Evolutionary conservation across 176 grass and related monocot genomes (phyloP).

Genomic region (Pontederia crassipes): DNA sequence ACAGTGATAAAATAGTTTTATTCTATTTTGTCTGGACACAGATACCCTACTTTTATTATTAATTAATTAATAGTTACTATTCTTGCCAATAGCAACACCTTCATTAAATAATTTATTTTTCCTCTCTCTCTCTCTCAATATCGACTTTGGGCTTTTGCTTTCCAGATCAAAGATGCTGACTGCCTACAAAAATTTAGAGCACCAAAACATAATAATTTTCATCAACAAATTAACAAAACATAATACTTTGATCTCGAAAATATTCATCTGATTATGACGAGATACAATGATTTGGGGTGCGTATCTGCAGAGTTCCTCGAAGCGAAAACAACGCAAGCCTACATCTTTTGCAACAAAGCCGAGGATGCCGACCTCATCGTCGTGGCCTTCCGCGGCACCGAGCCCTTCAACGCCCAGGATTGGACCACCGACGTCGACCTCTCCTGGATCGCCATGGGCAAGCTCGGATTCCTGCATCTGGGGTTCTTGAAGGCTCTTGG

Average conservation of each 20-base stretch:
- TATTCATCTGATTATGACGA: not conserved
- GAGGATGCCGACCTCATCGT: conserved; percentile 40
- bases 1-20: too few relatives aligned
- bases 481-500: conserved; percentile 91
- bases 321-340: conserved; percentile 60
- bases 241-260: too few relatives aligned
- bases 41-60: too few relatives aligned
- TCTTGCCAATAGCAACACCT: too few relatives aligned
- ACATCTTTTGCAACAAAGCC: conserved; percentile 38
- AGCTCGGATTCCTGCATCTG: conserved; percentile 63
- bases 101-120: too few relatives aligned
- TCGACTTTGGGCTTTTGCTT: too few relatives aligned
- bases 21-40: too few relatives aligned
- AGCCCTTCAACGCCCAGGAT: conserved; percentile 76
- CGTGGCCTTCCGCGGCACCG: conserved; percentile 59
- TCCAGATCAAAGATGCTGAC: too few relatives aligned
- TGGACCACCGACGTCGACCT: conserved; percentile 88
- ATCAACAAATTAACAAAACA: not conserved
- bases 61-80: too few relatives aligned
- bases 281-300: not conserved
- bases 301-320: conserved; percentile 42
- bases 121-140: too few relatives aligned
- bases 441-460: conserved; percentile 49
- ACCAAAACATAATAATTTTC: too few relatives aligned
- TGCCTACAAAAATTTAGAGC: too few relatives aligned